Conservation (phyloP, 176 grass and related monocot species). For the Neostapfia colusana region DNA sequence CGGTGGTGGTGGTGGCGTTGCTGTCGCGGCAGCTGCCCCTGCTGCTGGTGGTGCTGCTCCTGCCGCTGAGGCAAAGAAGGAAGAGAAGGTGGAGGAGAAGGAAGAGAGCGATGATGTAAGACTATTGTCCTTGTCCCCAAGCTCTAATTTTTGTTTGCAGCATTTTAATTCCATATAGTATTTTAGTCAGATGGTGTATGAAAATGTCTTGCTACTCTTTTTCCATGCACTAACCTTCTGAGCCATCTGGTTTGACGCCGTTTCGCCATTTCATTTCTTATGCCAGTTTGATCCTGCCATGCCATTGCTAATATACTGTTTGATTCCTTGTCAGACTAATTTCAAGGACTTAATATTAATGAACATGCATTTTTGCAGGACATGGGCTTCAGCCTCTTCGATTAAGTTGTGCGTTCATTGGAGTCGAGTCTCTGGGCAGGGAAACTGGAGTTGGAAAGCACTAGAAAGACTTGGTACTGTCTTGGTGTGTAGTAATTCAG, state of each 20-base stretch:
- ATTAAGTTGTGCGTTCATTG: neutral
- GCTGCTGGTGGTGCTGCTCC: constrained; percentile 37
- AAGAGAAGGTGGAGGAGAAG: constrained; percentile 66
- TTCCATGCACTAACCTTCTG: too few relatives aligned
- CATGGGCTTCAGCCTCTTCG: constrained; percentile 58
- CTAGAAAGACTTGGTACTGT: too few relatives aligned
- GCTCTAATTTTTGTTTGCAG: too few relatives aligned
- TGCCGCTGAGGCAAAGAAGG: constrained; percentile 57
- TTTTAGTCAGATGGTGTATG: too few relatives aligned
- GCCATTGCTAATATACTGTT: neutral
- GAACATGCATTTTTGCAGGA: constrained; percentile 48
- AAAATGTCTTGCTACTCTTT: neutral
- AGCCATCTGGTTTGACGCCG: too few relatives aligned
- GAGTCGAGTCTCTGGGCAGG: neutral
- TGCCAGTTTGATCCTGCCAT: neutral
- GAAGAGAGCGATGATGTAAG: constrained; percentile 71
- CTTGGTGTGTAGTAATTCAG: too few relatives aligned
- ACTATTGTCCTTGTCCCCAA: too few relatives aligned
- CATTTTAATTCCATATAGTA: neutral
- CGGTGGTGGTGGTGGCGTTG: constrained; percentile 36
- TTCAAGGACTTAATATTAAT: neutral
- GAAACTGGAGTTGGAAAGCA: too few relatives aligned
- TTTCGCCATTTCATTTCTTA: too few relatives aligned
- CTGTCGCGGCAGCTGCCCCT: constrained; percentile 36
- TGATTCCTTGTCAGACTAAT: neutral